A percentile compares a stretch with the other conserved stretches of the same genome.
These are phyloP conservation scores for Candida railenensis DNA, from an alignment of 805 yeast species.

Conservation along the genomic window DNA sequence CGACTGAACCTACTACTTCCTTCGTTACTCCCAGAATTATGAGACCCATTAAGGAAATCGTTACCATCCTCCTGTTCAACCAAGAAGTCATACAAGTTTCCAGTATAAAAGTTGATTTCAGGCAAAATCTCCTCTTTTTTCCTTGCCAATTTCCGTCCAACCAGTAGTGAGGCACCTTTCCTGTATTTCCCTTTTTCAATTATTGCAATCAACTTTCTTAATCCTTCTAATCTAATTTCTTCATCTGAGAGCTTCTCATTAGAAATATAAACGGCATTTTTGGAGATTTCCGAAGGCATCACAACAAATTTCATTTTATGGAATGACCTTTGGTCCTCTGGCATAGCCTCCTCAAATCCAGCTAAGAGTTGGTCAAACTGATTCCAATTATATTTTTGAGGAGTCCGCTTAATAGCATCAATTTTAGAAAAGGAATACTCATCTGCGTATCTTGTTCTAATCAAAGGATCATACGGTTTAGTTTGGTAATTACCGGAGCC, in stretches of 20 bases:
- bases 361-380: slow-evolving; percentile 88
- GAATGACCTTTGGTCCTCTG: slow-evolving; percentile 50
- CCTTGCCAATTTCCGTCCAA: slow-evolving; percentile 26
- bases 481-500: slow-evolving; percentile 8
- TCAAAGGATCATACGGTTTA: slow-evolving; percentile 34
- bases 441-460: slow-evolving; percentile 78
- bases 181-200: slow-evolving; percentile 58
- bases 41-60: slow-evolving; percentile 32
- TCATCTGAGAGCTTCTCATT: slow-evolving; percentile 73
- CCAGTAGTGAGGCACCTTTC: slow-evolving; percentile 26
- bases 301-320: slow-evolving; percentile 82
- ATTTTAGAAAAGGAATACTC: slow-evolving; percentile 58
- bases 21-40: slow-evolving; percentile 31
- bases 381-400: slow-evolving; percentile 78
- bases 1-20: slow-evolving; percentile 32
- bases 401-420: slow-evolving; percentile 52
- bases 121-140: slow-evolving; percentile 55
- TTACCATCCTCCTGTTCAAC: slow-evolving; percentile 44
- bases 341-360: slow-evolving; percentile 77
- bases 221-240: slow-evolving; percentile 90
- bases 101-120: slow-evolving; percentile 85
- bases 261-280: slow-evolving; percentile 45
- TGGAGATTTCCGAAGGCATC: slow-evolving; percentile 72
- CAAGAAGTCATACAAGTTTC: slow-evolving; percentile 70
- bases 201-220: slow-evolving; percentile 62